Evolutionary conservation across 768 basidiomycete genomes (phyloP).

Genomic region (Termitomyces sp.): DNA sequence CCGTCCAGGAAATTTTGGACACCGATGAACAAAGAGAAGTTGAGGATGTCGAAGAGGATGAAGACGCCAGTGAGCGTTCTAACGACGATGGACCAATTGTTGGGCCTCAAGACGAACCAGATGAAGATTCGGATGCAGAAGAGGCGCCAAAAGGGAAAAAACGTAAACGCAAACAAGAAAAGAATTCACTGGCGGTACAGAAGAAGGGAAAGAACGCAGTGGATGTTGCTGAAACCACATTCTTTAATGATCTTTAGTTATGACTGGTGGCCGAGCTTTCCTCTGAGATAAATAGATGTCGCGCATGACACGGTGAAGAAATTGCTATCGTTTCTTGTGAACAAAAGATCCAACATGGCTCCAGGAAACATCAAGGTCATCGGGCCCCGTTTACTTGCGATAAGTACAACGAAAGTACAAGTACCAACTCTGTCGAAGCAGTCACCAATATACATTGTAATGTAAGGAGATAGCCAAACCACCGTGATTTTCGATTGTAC

Average conservation of each 20-base stretch:
- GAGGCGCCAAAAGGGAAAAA: conserved; percentile 35
- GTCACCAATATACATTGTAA: background rate
- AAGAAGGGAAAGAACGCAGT: conserved; percentile 57
- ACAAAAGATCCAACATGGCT: background rate
- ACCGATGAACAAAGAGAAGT: conserved; percentile 26
- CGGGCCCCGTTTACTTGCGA: too few relatives aligned
- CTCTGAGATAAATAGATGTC: background rate
- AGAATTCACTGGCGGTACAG: conserved; percentile 39
- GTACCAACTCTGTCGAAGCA: too few relatives aligned
- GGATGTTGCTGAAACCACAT: conserved; percentile 46
- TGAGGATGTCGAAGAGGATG: conserved; percentile 25
- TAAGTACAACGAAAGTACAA: too few relatives aligned
- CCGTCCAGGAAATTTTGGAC: background rate
- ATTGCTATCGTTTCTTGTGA: too few relatives aligned
- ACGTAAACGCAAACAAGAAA: conserved; percentile 52
- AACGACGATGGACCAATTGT: conserved; percentile 17
- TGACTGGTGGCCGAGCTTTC: background rate
- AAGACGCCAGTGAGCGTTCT: conserved; percentile 13
- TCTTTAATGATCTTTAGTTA: conserved; percentile 60
- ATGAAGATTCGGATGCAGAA: conserved; percentile 17
- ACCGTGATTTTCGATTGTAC: background rate
- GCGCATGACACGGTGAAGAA: background rate
- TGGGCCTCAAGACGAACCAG: conserved; percentile 19
- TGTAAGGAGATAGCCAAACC: background rate
- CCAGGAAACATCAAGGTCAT: background rate